phyloP scores from a whole-genome alignment of 2,329 filamentous ascomycete species.

The Penicillium glabrum region DNA sequence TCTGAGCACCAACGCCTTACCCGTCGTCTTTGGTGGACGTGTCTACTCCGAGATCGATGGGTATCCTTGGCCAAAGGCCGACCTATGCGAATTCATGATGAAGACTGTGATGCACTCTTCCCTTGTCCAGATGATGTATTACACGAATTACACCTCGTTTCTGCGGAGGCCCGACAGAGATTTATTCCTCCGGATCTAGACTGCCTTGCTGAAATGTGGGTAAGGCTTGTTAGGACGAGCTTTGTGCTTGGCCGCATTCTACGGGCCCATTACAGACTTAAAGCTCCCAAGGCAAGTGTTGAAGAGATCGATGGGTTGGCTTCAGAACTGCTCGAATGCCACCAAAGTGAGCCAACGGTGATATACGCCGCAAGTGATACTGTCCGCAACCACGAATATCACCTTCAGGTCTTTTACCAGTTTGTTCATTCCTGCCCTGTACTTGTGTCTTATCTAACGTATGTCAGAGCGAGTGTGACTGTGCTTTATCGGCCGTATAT shows the following conservation, averaged over 20 bases:
- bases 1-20: not conserved
- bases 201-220: not conserved
- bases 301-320: not conserved
- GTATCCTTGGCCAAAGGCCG: conserved; percentile 3
- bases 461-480: not conserved
- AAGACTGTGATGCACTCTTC: conserved; percentile 1
- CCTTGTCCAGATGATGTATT: not conserved
- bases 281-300: not conserved
- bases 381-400: not conserved
- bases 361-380: not conserved
- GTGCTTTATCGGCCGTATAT: conserved; percentile 1
- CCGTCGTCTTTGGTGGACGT: conserved; percentile 1
- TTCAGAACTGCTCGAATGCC: not conserved
- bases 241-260: not conserved
- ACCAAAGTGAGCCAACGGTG: not conserved
- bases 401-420: conserved; percentile 3
- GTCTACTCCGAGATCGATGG: conserved; percentile 1
- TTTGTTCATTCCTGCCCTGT: not conserved
- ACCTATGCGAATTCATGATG: conserved; percentile 3
- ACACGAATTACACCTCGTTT: not conserved
- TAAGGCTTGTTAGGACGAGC: not conserved
- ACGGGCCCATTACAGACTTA: not conserved
- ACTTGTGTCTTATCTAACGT: not conserved
- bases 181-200: not conserved
- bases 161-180: not conserved